Evolutionary conservation across 169 alveolate species (phyloP), one percentile per base, ranked within the genome.

Genomic region (Eimeria falciformis): DNA sequence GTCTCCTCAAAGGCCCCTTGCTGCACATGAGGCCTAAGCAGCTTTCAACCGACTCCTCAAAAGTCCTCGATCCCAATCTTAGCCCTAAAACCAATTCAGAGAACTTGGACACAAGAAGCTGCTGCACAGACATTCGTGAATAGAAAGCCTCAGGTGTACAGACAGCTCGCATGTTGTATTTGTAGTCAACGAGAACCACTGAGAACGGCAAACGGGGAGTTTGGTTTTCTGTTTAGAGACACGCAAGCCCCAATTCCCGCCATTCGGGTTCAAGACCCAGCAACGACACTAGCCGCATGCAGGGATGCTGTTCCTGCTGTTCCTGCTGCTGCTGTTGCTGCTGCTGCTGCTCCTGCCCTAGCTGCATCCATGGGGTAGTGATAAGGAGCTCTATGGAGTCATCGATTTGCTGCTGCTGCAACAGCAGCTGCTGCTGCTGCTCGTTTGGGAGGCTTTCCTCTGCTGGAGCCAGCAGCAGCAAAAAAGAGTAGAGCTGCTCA

Each of bases 321-420:
- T 37, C 18, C 62, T 5, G 83, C 83, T 37, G 53, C 37, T 71
- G 83, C 83, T 71, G 58, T 18, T 40, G 62, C 83, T 71, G 62
- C 27, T 71, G 62, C 56, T 37, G 33, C 14, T 7, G 21, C 53
- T 14, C 29, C 58, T 71, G 37, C 62, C 33, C 9, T 5, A 84
- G 25, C 91, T 84, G 81, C 46, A 84, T 50, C 91, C 91, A 84
- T 6, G 91, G 91, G 18, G 91, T 84, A 53, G 75, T 43, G 3
- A 71, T 84, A 17, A 84, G 91, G n/a, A 84, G 47, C 62, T 84
- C 91, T 14, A 47, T 55, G 4, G 82, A 81, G 37, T 29, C 79
- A 45, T 84, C 91, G 29, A 84, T 37, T 25, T 84, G 81, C 50
- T 58, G 78, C 53, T 84, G 77, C 71, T 33, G 71, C 56, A 81